Evolutionary conservation across 176 grass and related monocot genomes (phyloP).

Genomic region (Musa schizocarpa): DNA sequence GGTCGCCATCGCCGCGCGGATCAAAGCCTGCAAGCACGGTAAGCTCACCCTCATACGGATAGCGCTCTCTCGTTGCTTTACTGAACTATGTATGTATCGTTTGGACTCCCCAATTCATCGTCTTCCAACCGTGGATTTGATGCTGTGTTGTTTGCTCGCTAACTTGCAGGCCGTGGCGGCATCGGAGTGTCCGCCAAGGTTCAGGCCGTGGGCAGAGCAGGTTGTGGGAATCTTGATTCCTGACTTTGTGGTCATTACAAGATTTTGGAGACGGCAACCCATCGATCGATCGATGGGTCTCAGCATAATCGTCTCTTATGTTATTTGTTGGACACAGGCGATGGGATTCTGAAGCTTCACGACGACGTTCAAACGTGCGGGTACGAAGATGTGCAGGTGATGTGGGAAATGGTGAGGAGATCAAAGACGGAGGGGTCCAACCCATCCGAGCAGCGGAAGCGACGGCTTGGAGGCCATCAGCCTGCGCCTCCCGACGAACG

Average conservation of each 20-base stretch:
- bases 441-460: background rate
- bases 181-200: background rate
- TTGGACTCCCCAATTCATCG: background rate
- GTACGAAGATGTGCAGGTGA: slow-evolving; percentile 85
- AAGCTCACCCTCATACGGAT: background rate
- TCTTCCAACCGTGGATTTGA: background rate
- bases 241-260: no score
- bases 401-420: slow-evolving; percentile 77
- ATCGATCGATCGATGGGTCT: no score
- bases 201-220: no score
- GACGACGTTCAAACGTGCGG: slow-evolving; percentile 82
- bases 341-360: slow-evolving; percentile 64
- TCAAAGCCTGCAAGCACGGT: slow-evolving; percentile 53
- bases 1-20: slow-evolving; percentile 53
- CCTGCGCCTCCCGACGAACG: slow-evolving; percentile 1
- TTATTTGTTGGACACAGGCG: slow-evolving; percentile 24
- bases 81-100: background rate
- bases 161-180: slow-evolving; percentile 8
- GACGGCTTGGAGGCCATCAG: slow-evolving; percentile 11
- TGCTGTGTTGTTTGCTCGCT: background rate
- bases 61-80: background rate
- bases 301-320: no score
- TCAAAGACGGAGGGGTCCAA: slow-evolving; percentile 41
- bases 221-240: no score
- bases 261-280: no score